Base-by-base conservation (phyloP, 2,329 filamentous ascomycete genomes). In the Nigrograna mackinnonii region DNA sequence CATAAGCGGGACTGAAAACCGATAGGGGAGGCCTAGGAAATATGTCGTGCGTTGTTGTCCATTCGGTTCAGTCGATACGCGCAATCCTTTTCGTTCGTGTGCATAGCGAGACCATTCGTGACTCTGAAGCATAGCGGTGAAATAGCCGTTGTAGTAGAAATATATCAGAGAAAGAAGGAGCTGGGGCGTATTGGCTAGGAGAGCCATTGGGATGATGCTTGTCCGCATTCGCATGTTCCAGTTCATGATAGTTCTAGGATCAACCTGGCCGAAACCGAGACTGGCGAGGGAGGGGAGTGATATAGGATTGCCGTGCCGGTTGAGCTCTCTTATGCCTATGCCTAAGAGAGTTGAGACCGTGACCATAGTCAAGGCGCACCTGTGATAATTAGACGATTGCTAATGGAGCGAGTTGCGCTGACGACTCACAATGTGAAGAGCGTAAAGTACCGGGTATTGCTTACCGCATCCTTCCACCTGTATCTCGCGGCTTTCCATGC, bases 101-200 rank as follows among this genome's bases (percentile, higher is more conserved):
- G 67, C 63, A 55, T 72, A 77, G 1, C 53, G 48, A 28, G 60
- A 67, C 55, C 71, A 82, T 56, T 82, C 79, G 6, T 63, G 57
- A 1, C 70, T 71, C 0, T 73, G 54, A 0, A 76, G 63, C 62
- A 79, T 78, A 4, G 55, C 64, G 1, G 74, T 80, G 20, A 76
- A 60, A 5, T 77, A 59, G 4, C 63, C 58, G 46, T 77, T 77
- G 58, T 69, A 73, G 4, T 66, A 55, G 12, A 77, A 61, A 50
- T 79, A 78, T 0, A 77, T 22, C n/a, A 75, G 53, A 0, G 71
- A 74, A 3, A 78, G 44, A 19, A 78, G 49, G 0, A 74, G 46
- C 49, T 79, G 76, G 1, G 75, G 70, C 2, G 64, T 34, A 48
- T 79, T 79, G 31, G 70, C 71, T 1, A 77, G 20, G 7, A n/a